phyloP scores from a whole-genome alignment of 495 filamentous ascomycete genomes.

The Astrothelium macrocarpum region DNA sequence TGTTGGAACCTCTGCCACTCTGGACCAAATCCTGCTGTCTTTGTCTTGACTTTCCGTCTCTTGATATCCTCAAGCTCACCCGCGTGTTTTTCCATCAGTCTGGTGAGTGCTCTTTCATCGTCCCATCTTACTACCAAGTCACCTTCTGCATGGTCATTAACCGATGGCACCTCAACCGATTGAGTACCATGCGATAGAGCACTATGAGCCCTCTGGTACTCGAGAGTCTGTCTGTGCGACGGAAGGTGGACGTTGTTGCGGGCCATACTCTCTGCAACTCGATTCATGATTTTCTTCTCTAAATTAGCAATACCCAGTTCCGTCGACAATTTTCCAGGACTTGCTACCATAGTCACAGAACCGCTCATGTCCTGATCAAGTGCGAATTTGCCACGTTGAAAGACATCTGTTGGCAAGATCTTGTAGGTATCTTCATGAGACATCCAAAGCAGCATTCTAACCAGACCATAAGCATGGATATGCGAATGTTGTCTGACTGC shows the following conservation, averaged over 20 bases:
- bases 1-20: not conserved
- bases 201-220: not conserved
- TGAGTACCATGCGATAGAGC: not conserved
- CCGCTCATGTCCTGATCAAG: not conserved
- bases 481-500: conserved; percentile 32
- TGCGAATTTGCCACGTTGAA: not conserved
- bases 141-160: not conserved
- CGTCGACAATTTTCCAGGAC: not conserved
- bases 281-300: not conserved
- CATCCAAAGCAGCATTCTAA: conserved; percentile 62
- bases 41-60: not conserved
- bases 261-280: not conserved
- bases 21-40: not conserved
- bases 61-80: not conserved
- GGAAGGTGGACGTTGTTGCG: not conserved
- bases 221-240: not conserved
- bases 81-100: not conserved
- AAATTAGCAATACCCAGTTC: not conserved
- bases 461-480: conserved; percentile 55
- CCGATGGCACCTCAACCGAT: not conserved
- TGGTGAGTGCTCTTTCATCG: not conserved
- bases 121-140: not conserved
- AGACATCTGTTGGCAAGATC: conserved; percentile 37
- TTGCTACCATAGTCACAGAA: not conserved
- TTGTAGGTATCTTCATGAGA: conserved; percentile 38